phyloP scores from a whole-genome alignment of 768 basidiomycete genomes.

The Daedaleopsis sinensis region DNA sequence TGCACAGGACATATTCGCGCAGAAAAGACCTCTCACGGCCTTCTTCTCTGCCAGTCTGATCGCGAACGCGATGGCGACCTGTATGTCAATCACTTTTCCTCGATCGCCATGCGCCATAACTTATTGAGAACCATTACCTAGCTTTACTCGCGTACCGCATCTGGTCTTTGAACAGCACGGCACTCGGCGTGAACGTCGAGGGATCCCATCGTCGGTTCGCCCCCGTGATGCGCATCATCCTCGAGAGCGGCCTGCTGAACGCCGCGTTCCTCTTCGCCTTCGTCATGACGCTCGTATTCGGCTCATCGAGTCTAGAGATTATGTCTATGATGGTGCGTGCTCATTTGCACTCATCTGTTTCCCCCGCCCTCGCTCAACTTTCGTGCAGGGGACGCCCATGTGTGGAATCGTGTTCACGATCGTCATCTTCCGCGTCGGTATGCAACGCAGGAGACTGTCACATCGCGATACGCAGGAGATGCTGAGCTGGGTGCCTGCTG shows the following conservation, averaged over 20 bases:
- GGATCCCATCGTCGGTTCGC: not conserved
- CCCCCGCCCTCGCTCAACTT: not conserved
- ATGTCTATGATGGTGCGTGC: slow-evolving; percentile 15
- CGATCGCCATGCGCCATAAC: not conserved
- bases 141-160: slow-evolving; percentile 17
- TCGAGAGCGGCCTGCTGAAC: slow-evolving; percentile 22
- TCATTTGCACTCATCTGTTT: not conserved
- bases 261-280: slow-evolving; percentile 20
- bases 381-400: slow-evolving; percentile 1
- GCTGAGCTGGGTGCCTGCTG: too few relatives aligned
- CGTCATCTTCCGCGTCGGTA: slow-evolving; percentile 14
- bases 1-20: not conserved
- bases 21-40: not conserved
- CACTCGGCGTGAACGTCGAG: too few relatives aligned
- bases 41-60: not conserved
- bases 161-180: slow-evolving; percentile 12
- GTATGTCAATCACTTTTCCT: too few relatives aligned
- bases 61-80: not conserved
- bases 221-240: slow-evolving; percentile 16
- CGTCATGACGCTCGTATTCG: slow-evolving; percentile 14
- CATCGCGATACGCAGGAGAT: too few relatives aligned
- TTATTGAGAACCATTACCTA: not conserved
- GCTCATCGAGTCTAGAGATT: slow-evolving; percentile 17
- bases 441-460: too few relatives aligned
- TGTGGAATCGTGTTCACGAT: slow-evolving; percentile 9